phyloP scores from a whole-genome alignment of 225 moss, liverwort and hornwort genomes.

The Antitrichia curtipendula region DNA sequence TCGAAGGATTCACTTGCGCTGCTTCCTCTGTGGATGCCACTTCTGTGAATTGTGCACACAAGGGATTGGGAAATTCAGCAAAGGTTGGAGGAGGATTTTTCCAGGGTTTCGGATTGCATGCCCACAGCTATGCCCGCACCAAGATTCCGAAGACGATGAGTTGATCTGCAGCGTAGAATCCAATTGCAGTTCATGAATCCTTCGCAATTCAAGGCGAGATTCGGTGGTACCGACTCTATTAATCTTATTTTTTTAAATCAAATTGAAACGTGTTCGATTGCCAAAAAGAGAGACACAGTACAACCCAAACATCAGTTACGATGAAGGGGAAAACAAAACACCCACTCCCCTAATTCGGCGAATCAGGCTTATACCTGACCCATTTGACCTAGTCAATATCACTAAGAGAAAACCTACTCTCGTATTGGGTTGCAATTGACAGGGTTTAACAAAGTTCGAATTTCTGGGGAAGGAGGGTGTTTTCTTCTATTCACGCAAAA shows the following conservation, averaged over 20 bases:
- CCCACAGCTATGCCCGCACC: not conserved
- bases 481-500: too few relatives aligned
- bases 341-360: too few relatives aligned
- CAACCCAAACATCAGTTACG: not conserved
- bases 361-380: not conserved
- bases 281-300: not conserved
- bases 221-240: not conserved
- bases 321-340: not conserved
- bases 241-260: too few relatives aligned
- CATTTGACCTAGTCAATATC: not conserved
- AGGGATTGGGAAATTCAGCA: not conserved
- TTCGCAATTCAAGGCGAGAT: not conserved
- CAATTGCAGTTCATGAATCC: not conserved
- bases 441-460: not conserved
- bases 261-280: not conserved
- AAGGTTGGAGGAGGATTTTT: not conserved
- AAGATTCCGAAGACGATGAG: not conserved
- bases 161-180: not conserved
- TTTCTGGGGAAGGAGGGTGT: not conserved
- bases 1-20: not conserved
- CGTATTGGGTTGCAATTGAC: not conserved
- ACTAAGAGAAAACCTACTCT: not conserved
- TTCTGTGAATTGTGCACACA: not conserved
- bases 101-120: not conserved
- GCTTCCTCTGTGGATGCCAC: not conserved